These are phyloP conservation scores for Senna tora DNA, from an alignment of 306 rosid species.

Conservation along the genomic window DNA sequence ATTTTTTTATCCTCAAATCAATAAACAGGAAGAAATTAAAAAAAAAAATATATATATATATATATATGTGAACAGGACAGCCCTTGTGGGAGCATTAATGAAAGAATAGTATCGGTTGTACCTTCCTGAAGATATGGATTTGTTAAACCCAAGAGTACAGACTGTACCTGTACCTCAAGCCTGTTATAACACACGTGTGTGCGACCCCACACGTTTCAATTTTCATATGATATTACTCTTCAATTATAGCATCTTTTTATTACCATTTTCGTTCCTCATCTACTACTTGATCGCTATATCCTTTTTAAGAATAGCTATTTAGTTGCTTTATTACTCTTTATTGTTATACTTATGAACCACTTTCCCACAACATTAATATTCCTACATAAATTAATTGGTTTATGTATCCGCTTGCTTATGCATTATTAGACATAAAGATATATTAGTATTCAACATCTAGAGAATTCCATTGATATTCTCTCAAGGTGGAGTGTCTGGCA, in stretches of 20 bases:
- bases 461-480: neutral
- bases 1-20: neutral
- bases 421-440: neutral
- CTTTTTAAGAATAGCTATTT: neutral
- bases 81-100: conserved; percentile 48
- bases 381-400: neutral
- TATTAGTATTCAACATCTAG: neutral
- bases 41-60: no score
- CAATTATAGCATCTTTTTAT: neutral
- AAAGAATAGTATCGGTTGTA: conserved; percentile 38
- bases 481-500: no score
- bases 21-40: no score
- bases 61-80: conserved; percentile 7
- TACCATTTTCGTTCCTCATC: neutral
- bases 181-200: conserved; percentile 11
- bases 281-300: neutral
- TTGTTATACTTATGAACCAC: neutral
- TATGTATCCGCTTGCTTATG: neutral
- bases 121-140: conserved; percentile 38
- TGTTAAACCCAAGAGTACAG: conserved; percentile 42
- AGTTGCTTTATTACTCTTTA: neutral
- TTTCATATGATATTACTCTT: neutral
- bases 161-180: conserved; percentile 38
- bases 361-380: no score
- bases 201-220: conserved; percentile 35